phyloP scores from a whole-genome alignment of 2,329 filamentous ascomycete species.

The Fusarium neocosmosporiellum region DNA sequence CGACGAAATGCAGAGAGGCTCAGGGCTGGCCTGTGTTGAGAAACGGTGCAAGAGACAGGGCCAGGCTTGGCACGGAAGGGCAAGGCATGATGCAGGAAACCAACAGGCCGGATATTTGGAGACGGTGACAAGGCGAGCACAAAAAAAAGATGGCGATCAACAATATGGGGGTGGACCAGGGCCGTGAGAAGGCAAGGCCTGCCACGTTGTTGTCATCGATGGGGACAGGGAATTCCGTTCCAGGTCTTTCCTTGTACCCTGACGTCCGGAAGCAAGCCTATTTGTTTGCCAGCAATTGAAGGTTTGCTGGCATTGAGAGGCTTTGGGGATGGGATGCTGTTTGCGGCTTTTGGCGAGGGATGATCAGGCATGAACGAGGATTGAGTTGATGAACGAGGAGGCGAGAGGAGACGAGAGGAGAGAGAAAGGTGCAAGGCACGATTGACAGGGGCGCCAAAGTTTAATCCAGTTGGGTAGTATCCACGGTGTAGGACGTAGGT shows the following conservation, averaged over 20 bases:
- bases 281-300: constrained; percentile 27
- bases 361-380: background rate
- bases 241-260: constrained; percentile 20
- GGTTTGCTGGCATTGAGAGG: constrained; percentile 6
- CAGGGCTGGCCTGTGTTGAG: constrained; percentile 8
- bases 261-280: constrained; percentile 30
- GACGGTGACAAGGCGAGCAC: constrained; percentile 31
- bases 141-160: constrained; percentile 28
- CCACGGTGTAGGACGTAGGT: background rate
- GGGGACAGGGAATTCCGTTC: constrained; percentile 13
- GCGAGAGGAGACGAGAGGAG: background rate
- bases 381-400: constrained; percentile 3
- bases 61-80: constrained; percentile 1
- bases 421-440: constrained; percentile 25
- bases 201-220: constrained; percentile 33
- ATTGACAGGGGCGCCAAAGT: constrained; percentile 24
- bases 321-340: constrained; percentile 4
- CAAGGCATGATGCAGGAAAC: constrained; percentile 10
- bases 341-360: constrained; percentile 13
- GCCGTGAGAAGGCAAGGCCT: constrained; percentile 27
- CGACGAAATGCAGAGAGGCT: constrained; percentile 11
- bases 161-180: constrained; percentile 19
- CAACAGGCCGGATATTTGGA: constrained; percentile 38
- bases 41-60: constrained; percentile 6
- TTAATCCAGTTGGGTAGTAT: constrained; percentile 23